Base-by-base conservation (phyloP, 192 early-diverging fungal genomes). In the Coemansia sp. region DNA sequence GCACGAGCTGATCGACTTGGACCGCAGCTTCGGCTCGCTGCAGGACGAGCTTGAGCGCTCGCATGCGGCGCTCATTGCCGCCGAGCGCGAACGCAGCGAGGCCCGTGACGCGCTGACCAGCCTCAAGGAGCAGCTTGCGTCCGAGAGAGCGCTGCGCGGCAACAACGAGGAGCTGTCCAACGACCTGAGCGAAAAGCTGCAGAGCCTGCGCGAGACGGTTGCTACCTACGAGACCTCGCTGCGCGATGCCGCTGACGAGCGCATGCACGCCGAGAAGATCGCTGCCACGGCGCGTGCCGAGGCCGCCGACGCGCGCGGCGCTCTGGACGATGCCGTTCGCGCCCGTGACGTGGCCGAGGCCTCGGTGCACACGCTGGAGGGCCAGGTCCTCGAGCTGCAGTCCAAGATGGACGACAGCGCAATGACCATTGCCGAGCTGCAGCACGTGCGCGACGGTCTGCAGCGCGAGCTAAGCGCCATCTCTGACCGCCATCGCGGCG, bases 321-420 rank as follows among this genome's bases (percentile, higher is more conserved):
- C 82, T 1, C 64, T 92, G 20, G 79, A 83, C 28, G 89, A 92
- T 47, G 82, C 84, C 1, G 68, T 83, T 19, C 85, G 82, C 1
- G 85, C 88, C 10, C 82, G 87, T 13, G 76, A 85, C 10, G 53
- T 72, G 16, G 83, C 86, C 18, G 93, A 94, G 62, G 89, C 90
- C 34, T 64, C 80, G 8, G 72, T 84, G 29, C 81, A 83, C 27
- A 60, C 65, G 18, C 85, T 91, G 9, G 92, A 95, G 58, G 77
- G 84, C 13, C 84, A 90, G 61, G 62, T 89, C 27, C 72, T 85
- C 45, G 91, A 93, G 29, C 80, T 90, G 24, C 86, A 89, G 67
- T 86, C 88, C 45, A 86, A 85, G 58, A 65, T 90, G 2, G 94
- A 96, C 58, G 92, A 94, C 53, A 83, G 88, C 64, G 64, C 84